Evolutionary conservation across 441 rosid species (phyloP).

Genomic region (California macrophylla): DNA sequence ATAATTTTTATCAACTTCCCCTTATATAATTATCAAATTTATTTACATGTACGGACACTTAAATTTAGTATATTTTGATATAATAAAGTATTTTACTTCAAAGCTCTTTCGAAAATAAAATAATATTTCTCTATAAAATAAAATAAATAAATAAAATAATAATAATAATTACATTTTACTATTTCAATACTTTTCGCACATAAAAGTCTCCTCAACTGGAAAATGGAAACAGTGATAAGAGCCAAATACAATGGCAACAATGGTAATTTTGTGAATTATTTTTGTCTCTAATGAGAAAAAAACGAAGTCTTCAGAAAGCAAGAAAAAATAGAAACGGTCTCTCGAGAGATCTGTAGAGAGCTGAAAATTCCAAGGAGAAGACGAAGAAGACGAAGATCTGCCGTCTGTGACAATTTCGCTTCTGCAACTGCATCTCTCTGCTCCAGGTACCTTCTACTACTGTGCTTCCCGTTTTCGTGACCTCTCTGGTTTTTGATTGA

Average conservation of each 20-base stretch:
- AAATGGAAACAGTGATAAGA: background rate
- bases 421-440: background rate
- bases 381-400: conserved; percentile 3
- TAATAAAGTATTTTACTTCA: too few species aligned
- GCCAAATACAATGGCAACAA: background rate
- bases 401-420: background rate
- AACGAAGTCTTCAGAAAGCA: background rate
- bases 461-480: background rate
- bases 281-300: background rate
- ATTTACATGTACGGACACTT: too few species aligned
- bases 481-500: background rate
- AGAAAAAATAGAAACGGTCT: conserved; percentile 4
- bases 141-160: too few species aligned
- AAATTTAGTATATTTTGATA: too few species aligned
- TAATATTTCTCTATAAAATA: too few species aligned
- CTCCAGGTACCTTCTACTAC: background rate
- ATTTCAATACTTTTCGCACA: too few species aligned
- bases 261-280: background rate
- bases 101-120: too few species aligned
- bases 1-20: too few species aligned
- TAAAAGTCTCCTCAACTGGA: background rate
- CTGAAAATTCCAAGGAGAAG: background rate
- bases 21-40: too few species aligned
- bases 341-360: background rate
- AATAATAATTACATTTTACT: too few species aligned